Evolutionary conservation across 768 basidiomycete genomes (phyloP), one percentile per base, ranked within the genome.

Genomic region (Lyophyllum decastes): DNA sequence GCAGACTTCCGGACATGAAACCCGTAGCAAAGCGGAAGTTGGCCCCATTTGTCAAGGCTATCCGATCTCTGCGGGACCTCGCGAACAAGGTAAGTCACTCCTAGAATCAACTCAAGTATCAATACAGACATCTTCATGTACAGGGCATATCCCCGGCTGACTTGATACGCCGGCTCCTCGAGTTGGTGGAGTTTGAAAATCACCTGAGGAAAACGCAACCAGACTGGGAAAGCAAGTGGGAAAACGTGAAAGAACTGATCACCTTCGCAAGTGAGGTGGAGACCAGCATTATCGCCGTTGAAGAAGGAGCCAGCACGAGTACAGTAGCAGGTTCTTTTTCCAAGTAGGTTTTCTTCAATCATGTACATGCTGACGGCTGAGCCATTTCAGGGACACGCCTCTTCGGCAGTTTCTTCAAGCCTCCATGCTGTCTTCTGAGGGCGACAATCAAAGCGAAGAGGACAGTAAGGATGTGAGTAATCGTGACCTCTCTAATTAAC

Each of bases 161-260:
- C 25, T 75, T 95, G 40, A 84, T 95, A 61, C 78, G 77, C 6
- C 70, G 75, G 8, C 72, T 92, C 0, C 61, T 90, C 2, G 77
- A 83, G 5, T 66, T 84, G 49, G 80, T 87, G 26, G 75, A 80
- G 7, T 95, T 93, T 67, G 78, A 87, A 64, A 82, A 80, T 11
- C 80, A 93, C 66, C 74, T 95, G 40, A 83, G 80, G 67, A 85
- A 83, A 64, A 86, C 85, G 0, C 84, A 90, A 49, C 78, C 78
- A n/a, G 92, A 94, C 57, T 87, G 81, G 76, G 86, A 89, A 40
- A 82, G 80, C 38, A 76, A 91, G 38, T 89, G 89, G 90, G 90
- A 94, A 71, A 96, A 96, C 69, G 85, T 95, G 1, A 80, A 89
- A 63, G 93, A 95, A 72, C 75, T 96, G 61, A 86, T 92, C 55